These are phyloP conservation scores for Nematocida homosporus DNA, from an alignment of 371 early-diverging fungal genomes.

Conservation along the genomic window DNA sequence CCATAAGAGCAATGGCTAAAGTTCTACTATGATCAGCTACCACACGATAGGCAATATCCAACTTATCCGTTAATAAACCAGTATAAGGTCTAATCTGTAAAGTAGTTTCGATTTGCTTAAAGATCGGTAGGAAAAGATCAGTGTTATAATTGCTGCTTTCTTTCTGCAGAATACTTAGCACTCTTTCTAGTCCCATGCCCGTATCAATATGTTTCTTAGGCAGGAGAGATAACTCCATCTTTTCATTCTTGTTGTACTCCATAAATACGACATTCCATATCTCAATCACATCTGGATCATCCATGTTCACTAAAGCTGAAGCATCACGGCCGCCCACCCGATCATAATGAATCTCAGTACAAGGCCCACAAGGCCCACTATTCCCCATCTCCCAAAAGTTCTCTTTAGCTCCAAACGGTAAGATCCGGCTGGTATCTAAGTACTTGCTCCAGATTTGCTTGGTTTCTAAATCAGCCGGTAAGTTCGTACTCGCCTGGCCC, in stretches of 20 bases:
- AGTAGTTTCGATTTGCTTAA: slow-evolving; percentile 72
- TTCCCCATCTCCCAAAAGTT: slow-evolving; percentile 99
- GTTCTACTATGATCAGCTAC: slow-evolving; percentile 97
- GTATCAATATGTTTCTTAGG: slow-evolving; percentile 97
- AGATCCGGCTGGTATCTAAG: slow-evolving; percentile 75
- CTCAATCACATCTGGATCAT: slow-evolving; percentile 96
- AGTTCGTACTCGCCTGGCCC: slow-evolving; percentile 6
- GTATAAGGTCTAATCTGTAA: slow-evolving; percentile 7
- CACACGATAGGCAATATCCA: slow-evolving; percentile 95
- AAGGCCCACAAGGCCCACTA: slow-evolving; percentile 98
- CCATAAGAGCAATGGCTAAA: slow-evolving; percentile 87
- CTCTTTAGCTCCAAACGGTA: slow-evolving; percentile 84
- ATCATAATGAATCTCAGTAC: slow-evolving; percentile 98
- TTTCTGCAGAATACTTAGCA: slow-evolving; percentile 88
- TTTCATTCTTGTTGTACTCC: slow-evolving; percentile 94
- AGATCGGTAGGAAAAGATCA: slow-evolving; percentile 71
- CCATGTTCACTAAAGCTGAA: slow-evolving; percentile 84
- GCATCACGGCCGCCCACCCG: slow-evolving; percentile 85
- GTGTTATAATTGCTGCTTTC: slow-evolving; percentile 96
- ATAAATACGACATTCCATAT: slow-evolving; percentile 99
- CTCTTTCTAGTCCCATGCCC: slow-evolving; percentile 94
- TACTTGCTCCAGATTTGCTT: slow-evolving; percentile 82
- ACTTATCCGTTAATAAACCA: slow-evolving; percentile 70
- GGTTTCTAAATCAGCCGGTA: slow-evolving; percentile 76
- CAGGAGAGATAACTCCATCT: slow-evolving; percentile 77